Evolutionary conservation across 768 basidiomycete genomes (phyloP), one percentile per base, ranked within the genome.

Genomic region (Sarcodon sp.): DNA sequence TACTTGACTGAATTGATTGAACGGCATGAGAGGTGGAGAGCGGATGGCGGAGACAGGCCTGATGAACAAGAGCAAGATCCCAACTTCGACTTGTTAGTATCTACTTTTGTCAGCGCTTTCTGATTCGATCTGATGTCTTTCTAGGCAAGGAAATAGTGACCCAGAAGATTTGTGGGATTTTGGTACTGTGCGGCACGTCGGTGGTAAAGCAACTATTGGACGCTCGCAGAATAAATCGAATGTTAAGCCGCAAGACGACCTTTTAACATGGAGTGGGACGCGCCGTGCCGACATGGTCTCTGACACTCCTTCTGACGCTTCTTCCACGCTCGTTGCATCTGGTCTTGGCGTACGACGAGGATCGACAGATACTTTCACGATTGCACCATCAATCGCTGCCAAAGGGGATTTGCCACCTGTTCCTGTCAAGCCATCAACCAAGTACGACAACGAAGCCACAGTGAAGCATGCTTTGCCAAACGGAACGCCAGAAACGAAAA

Each of bases 1-100:
- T 98, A 96, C 59, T 69, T 99, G 51, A 94, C 92, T 0, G 96
- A 99, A 62, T 71, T 99, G 36, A 96, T 98, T 52, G 94, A 98
- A 52, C 75, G 92, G 32, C 85, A 89, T 52, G 91, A 97, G 57
- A 75, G 89, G 51, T 99, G 91, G 92, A 88, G 76, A 63, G 79
- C 82, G 1, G 89, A 96, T 57, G 89, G 88, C 11, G 90, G 90
- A 13, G 84, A 80, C 33, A 72, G 80, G 43, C 65, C 69, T 12
- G 80, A 85, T 45, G 85, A 90, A 52, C 79, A 85, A 47, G 80
- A 85, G 49, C 70, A 75, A 50, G 72, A 78, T 31, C 65, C 66
- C 21, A 67, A 68, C 16, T 72, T 79, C 33, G 87, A 90, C 52
- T 53, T 73, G 87, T 90, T 63, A 46, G 83, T 64, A 13, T 3